Conservation (phyloP, 2,329 filamentous ascomycete species). For the Aspergillus pseudonomiae region DNA sequence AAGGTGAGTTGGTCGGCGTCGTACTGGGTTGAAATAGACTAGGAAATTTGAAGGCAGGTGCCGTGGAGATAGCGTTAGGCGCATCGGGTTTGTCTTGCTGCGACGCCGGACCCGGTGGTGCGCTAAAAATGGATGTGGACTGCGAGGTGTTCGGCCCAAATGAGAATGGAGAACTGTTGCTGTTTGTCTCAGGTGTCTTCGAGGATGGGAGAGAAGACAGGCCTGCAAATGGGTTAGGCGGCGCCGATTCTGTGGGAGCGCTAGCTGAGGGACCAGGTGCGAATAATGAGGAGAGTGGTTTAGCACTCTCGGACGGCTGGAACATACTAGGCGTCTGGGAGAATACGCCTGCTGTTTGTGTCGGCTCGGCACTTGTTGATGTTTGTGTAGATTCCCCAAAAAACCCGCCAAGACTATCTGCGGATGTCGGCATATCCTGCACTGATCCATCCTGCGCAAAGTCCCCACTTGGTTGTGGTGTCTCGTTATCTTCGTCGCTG, state of each 20-base stretch:
- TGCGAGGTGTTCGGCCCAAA: neutral
- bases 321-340: slow-evolving; percentile 6
- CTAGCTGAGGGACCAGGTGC: neutral
- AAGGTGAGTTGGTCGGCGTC: slow-evolving; percentile 11
- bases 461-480: slow-evolving; percentile 20
- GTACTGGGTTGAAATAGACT: slow-evolving; percentile 8
- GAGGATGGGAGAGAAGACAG: slow-evolving; percentile 7
- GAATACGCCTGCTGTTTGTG: slow-evolving; percentile 3
- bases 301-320: slow-evolving; percentile 18
- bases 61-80: neutral
- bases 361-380: neutral
- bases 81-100: neutral
- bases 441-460: slow-evolving; percentile 19
- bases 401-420: slow-evolving; percentile 16
- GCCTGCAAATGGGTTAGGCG: slow-evolving; percentile 19
- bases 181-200: slow-evolving; percentile 3
- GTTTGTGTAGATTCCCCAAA: slow-evolving; percentile 29
- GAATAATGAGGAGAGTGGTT: slow-evolving; percentile 17
- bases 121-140: neutral
- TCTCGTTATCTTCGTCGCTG: slow-evolving; percentile 39
- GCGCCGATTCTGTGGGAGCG: neutral
- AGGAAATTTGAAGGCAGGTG: slow-evolving; percentile 3
- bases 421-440: slow-evolving; percentile 12
- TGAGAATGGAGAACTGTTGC: neutral
- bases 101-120: neutral